Base-by-base conservation (phyloP, 2,329 filamentous ascomycete species). In the Juglanconis oblonga region DNA sequence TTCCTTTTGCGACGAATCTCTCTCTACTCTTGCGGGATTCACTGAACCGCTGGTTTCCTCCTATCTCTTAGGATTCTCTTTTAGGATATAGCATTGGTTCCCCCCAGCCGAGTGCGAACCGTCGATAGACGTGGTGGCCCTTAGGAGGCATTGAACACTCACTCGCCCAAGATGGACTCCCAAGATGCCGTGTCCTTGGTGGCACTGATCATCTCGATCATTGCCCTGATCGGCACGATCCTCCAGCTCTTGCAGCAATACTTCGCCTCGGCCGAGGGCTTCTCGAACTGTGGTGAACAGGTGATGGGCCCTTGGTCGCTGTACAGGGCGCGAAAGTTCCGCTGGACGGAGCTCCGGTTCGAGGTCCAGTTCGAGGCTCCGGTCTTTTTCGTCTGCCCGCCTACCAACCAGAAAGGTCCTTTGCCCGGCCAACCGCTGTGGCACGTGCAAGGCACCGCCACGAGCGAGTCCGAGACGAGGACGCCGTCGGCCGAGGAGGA, bases 241-340 rank as follows among this genome's bases (percentile, higher is more conserved):
- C 71, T 80, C 63, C 80, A 82, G 64, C 77, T 81, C 9, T 66
- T 79, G 35, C 80, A 82, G 62, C 80, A 82, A 61, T 82, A 81
- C 68, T 75, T 75, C 29, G 74, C 79, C 0, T 81, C 80, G 9
- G 79, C 80, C 0, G 73, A 74, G n/a, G 80, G 80, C 36, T 82
- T 80, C 64, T 71, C 77, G 5, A 77, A 77, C 56, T 81, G 79
- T 65, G 77, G 76, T 62, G 70, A 77, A 55, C 76, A 76, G 51
- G 78, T 81, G 55, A 80, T 81, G 70, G 79, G 80, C 1, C 68
- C 70, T 14, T 82, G 80, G 80, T 72, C 75, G 24, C 62, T 65
- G 1, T 74, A 69, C 17, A 79, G 76, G 60, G 71, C 69, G 2
- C 73, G 79, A 9, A 68, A 65, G 1, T 78, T 81, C 59, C 72